Evolutionary conservation across 1,284 basidiomycete genomes (phyloP), one percentile per base, ranked within the genome.

Genomic region (Apiotrichum laibachii): DNA sequence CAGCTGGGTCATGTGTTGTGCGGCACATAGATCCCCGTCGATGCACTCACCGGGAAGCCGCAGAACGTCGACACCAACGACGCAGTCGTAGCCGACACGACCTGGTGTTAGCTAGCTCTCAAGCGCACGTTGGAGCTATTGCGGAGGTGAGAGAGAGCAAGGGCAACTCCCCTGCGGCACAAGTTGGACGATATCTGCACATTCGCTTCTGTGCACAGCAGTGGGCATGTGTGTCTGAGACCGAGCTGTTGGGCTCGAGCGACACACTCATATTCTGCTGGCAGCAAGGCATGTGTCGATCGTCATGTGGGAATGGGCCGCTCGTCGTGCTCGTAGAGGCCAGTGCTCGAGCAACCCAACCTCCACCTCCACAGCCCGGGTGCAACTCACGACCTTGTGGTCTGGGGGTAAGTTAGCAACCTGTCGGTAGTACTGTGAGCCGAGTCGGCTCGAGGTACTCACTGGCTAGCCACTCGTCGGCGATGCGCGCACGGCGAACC

Each of bases 21-120:
- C 44, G 21, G 50, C 26, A 3, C 26, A 31, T 7, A 31, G 26
- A 31, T 31, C 26, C 26, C 26, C 26, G 7, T 31, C 26, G 7
- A 31, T 10, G n/a, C 18, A 53, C 51, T 40, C 53, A 77, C 75
- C 11, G 80, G 80, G 59, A 80, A 81, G 31, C 79, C 79, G 1
- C 75, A 70, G 56, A 79, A 74, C 1, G 79, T 80, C 11, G 79
- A 79, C 31, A 77, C 59, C 48, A 80, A 68, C 10, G 76, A 77
- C 1, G 79, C 79, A 3, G 74, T 71, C 4, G 77, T 76, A 1
- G 79, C 79, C 4, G 74, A 73, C 18, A 74, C 72, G 33, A 77
- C 73, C 70, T 71, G 48, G 42, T 37, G 45, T 59, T 26, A 59
- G 56, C 50, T 37, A n/a, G 35, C 8, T 33, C 2, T 11, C 44